Base-by-base conservation (phyloP, 1,139 yeast species). In the Saccharomyces hybrid region DNA sequence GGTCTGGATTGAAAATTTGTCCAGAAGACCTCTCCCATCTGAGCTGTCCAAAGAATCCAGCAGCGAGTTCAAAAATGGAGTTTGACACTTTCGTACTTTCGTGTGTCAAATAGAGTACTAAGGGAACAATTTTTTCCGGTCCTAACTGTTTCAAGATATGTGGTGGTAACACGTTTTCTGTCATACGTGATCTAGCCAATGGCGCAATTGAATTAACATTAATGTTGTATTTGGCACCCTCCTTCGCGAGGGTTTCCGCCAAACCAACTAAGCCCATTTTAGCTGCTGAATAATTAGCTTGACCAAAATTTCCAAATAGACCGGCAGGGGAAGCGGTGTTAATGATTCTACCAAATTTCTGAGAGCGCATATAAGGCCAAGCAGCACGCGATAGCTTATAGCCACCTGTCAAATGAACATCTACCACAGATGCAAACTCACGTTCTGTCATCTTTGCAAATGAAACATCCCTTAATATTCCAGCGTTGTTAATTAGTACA, bases 251-350 rank as follows among this genome's bases (percentile, higher is more conserved):
- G 31, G 98, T 89, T 73, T 93, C 96, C 51, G 96, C 86, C 66
- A 93, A 83, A 23, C 97, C 97, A 57, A 91, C 87, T 56, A 90
- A 77, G 27, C 89, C 98, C 59, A 88, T 76, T 73, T 93, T 93
- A 48, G 97, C 98, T 47, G 96, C 95, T 2, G 96, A 84, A 74
- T 93, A 93, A 76, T 93, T 93, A 50, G 96, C 83, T 73, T 93
- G 99, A 54, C 99, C 99, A 73, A 90, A 93, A 76, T 90, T 90
- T 62, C 99, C 99, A 70, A 87, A 93, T 61, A 93, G 78, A 42
- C 98, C 98, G 50, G 98, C 98, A 28, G 98, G 97, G 5, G 97
- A 90, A 48, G 96, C 84, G 23, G 98, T 91, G 77, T 89, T 91
- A 66, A 93, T 74, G 64, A 93, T 80, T 66, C 98, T 80, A 61